A percentile compares a stretch with the other conserved stretches of the same genome.
These are phyloP conservation scores for Mortierella sp. DNA, from an alignment of 371 early-diverging fungal species.

Conservation along the genomic window DNA sequence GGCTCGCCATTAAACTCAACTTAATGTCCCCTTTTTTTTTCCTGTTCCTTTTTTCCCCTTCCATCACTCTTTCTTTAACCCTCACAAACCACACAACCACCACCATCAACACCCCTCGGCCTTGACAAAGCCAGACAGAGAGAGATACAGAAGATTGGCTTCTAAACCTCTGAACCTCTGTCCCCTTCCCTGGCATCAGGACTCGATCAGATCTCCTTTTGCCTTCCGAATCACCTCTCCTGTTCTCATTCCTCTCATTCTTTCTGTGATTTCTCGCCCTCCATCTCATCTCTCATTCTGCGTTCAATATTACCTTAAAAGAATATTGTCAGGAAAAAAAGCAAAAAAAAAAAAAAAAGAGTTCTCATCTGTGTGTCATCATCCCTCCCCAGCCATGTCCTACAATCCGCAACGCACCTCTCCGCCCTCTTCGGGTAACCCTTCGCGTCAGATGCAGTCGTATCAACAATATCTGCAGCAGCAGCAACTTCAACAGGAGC, in stretches of 20 bases:
- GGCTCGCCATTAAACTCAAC: neutral
- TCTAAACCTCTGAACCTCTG: too few species aligned
- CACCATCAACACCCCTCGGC: too few species aligned
- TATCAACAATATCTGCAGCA: slow-evolving; percentile 20
- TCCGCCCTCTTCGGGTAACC: slow-evolving; percentile 9
- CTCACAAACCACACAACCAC: neutral
- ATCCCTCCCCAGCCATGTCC: neutral
- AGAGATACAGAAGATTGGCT: too few species aligned
- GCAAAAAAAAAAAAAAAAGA: too few species aligned
- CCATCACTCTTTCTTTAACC: neutral
- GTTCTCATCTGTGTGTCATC: too few species aligned
- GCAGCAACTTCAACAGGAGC: slow-evolving; percentile 4
- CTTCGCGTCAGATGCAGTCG: slow-evolving; percentile 12
- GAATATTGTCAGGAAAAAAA: too few species aligned
- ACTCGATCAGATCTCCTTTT: too few species aligned
- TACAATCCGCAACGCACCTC: neutral
- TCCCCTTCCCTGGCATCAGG: too few species aligned
- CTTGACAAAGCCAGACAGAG: too few species aligned
- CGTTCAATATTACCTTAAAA: too few species aligned
- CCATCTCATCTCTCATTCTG: neutral
- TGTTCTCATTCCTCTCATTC: neutral
- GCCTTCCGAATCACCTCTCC: neutral
- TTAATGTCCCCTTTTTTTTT: neutral
- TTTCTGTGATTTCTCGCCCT: neutral
- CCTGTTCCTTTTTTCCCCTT: neutral